Conservation (phyloP, 495 filamentous ascomycete genomes). For the Penicillium coffeae region DNA sequence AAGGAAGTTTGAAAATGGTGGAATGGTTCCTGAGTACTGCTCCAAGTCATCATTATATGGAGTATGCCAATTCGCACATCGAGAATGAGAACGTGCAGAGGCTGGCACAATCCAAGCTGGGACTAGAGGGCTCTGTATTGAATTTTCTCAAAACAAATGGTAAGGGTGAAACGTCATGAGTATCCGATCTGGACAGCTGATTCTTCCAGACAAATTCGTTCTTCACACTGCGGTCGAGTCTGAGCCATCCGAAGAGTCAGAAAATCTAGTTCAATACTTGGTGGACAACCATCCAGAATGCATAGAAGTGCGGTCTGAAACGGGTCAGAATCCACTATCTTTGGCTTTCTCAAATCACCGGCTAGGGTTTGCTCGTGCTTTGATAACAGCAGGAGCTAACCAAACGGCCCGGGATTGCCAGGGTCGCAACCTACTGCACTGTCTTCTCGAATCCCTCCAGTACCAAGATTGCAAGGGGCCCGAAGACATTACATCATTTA, state of each 20-base stretch:
- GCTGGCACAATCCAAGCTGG: constrained; percentile 48
- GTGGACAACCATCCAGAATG: constrained; percentile 53
- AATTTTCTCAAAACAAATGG: constrained; percentile 57
- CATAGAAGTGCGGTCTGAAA: constrained; percentile 51
- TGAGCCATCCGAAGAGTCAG: constrained; percentile 31
- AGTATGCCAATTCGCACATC: constrained; percentile 56
- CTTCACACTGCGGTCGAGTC: constrained; percentile 63
- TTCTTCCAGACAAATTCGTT: constrained; percentile 50
- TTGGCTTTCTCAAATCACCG: constrained; percentile 52
- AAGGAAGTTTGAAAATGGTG: constrained; percentile 54
- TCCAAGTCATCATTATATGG: constrained; percentile 55
- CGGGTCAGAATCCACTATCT: constrained; percentile 58
- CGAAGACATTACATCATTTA: constrained; percentile 35
- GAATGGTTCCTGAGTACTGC: constrained; percentile 70
- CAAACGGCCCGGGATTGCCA: constrained; percentile 50
- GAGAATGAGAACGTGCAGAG: constrained; percentile 54
- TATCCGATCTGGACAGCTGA: too few relatives aligned
- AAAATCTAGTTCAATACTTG: constrained; percentile 58
- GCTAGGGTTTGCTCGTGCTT: constrained; percentile 48
- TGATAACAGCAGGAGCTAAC: constrained; percentile 63
- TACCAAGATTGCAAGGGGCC: constrained; percentile 10
- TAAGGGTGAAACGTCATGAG: too few relatives aligned
- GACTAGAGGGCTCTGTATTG: constrained; percentile 55
- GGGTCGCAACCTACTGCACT: constrained; percentile 59
- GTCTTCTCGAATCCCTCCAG: constrained; percentile 32